Conservation (phyloP, 306 rosid species). For the Rosa chinensis region DNA sequence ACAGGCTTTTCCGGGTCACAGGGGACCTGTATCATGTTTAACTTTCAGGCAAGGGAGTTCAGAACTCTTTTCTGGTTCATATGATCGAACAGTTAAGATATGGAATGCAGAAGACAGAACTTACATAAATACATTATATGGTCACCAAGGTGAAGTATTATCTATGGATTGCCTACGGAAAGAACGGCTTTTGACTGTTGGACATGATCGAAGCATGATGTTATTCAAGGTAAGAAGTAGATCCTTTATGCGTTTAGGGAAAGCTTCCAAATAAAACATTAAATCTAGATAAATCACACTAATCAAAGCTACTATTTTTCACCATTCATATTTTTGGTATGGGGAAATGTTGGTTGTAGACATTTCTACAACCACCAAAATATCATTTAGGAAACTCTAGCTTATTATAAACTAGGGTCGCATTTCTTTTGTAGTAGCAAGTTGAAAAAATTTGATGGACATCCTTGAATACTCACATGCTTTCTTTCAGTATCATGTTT, state of each 20-base stretch:
- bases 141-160: slow-evolving; percentile 89
- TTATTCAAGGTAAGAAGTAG: slow-evolving; percentile 67
- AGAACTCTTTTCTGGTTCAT: slow-evolving; percentile 95
- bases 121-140: slow-evolving; percentile 78
- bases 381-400: background rate
- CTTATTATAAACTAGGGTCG: background rate
- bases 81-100: slow-evolving; percentile 85
- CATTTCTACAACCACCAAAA: background rate
- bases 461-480: background rate
- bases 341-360: background rate
- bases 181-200: slow-evolving; percentile 80
- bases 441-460: background rate
- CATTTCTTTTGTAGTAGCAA: background rate
- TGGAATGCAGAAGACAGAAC: slow-evolving; percentile 98
- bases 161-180: slow-evolving; percentile 77
- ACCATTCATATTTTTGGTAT: background rate
- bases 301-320: background rate
- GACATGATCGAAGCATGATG: slow-evolving; percentile 92
- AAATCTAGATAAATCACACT: background rate
- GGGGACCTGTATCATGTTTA: slow-evolving; percentile 80
- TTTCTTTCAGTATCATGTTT: slow-evolving; percentile 10
- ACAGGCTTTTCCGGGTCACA: slow-evolving; percentile 96
- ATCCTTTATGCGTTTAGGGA: background rate
- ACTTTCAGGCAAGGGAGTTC: slow-evolving; percentile 88
- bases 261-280: background rate